Evolutionary conservation across 176 grass and related monocot genomes (phyloP).

Genomic region (Oropetium thomaeum): DNA sequence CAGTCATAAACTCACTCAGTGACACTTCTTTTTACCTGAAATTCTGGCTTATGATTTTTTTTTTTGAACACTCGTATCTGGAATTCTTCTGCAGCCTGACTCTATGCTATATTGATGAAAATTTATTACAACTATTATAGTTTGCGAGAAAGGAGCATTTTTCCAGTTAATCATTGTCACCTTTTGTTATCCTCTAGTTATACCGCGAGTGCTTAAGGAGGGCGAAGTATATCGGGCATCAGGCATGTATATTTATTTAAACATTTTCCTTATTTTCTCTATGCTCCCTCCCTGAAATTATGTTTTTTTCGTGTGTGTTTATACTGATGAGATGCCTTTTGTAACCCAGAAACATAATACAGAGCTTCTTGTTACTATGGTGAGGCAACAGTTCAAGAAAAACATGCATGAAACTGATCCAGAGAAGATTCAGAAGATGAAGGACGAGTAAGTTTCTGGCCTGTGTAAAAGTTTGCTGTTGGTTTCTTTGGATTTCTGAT

Average conservation of each 20-base stretch:
- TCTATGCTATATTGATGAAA: conserved; percentile 4
- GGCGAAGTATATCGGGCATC: conserved; percentile 62
- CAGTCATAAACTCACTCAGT: not conserved
- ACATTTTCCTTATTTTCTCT: not conserved
- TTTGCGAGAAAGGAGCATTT: not conserved
- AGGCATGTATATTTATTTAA: conserved; percentile 36
- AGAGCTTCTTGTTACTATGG: conserved; percentile 78
- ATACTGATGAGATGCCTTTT: conserved; percentile 29
- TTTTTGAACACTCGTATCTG: not conserved
- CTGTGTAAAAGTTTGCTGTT: not conserved
- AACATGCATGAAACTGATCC: conserved; percentile 93
- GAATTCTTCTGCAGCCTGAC: not conserved
- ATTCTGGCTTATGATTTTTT: not conserved
- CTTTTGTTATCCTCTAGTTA: conserved; percentile 42
- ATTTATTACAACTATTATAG: not conserved
- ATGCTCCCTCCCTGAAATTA: not conserved
- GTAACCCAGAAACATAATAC: conserved; percentile 84
- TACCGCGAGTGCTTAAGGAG: conserved; percentile 71
- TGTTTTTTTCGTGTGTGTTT: not conserved
- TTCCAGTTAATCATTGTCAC: not conserved
- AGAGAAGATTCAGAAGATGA: conserved; percentile 95
- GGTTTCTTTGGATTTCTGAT: conserved; percentile 1
- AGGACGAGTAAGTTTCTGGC: conserved; percentile 74
- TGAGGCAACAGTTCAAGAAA: conserved; percentile 93
- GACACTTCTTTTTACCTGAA: not conserved